Base-by-base conservation (phyloP, 768 basidiomycete species). In the Strobilomyces dryophilus region DNA sequence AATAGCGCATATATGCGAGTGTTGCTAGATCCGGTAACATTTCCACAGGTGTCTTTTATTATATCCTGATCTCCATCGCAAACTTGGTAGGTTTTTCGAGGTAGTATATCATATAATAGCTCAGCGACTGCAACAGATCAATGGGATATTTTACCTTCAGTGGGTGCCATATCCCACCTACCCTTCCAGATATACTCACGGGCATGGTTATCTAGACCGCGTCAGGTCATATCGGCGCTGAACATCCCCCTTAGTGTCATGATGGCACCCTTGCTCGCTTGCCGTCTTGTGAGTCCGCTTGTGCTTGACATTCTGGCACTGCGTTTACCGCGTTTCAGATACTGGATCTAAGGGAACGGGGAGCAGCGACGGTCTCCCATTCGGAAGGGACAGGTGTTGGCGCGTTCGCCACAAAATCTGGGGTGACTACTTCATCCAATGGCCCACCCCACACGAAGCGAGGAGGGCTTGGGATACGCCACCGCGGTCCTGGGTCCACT, bases 111-210 rank as follows among this genome's bases (percentile, higher is more conserved):
- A 35, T 42, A 20, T 41, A n/a, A 24, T 53, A 40, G 39, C 53
- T 62, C 27, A 55, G 40, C 1, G 20, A 32, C 31, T 15, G 10
- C 52, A 24, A 47, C 54, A 78, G 76, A 82, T 90, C 65, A 91
- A 91, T 57, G 89, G 89, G 40, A 84, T 90, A 34, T 90, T 90
- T 66, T 91, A 90, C 67, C 78, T 91, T n/a, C 89, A 90, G 87
- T 88, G 59, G 58, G 84, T 51, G 7, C 29, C 29, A 6, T 29
- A 29, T 51, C 41, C 8, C 20, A 48, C 18, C 24, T 35, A 29
- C 6, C 26, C 17, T 29, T 18, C 10, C 11, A 0, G 6, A 45
- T 52, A 39, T 56, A 26, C 46, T 57, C 46, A 57, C 59, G 48
- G 32, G 40, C 60, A 47, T 58, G 40, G 52, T 8, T 29, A 32